Evolutionary conservation across 78 protist genomes (phyloP).

Genomic region (Dictyostelium discoideum): DNA sequence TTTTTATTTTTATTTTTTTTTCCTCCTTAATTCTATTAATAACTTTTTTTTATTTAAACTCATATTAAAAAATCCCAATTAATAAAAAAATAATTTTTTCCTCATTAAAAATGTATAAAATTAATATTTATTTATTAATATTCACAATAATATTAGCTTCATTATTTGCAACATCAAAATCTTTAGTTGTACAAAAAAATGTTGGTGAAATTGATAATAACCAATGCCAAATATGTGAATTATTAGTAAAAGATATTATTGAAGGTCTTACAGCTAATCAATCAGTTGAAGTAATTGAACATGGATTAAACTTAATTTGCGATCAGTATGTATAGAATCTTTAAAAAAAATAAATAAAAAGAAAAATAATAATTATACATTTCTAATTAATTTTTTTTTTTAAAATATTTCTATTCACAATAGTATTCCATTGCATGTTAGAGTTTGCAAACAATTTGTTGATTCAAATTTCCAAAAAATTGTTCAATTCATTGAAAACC

Average conservation of each 20-base stretch:
- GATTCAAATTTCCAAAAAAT: neutral
- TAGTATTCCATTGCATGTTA: neutral
- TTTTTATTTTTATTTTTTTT: neutral
- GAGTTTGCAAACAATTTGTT: neutral
- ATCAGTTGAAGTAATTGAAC: neutral
- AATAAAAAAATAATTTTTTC: neutral
- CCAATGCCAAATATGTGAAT: conserved; percentile 18
- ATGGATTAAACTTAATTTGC: neutral
- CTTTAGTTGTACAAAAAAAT: neutral
- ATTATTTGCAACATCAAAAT: neutral
- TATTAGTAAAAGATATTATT: neutral
- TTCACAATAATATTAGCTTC: neutral
- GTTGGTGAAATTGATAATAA: neutral
- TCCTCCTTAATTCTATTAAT: neutral
- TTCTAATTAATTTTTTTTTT: neutral
- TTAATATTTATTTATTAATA: neutral
- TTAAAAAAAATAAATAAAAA: neutral
- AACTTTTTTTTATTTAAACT: neutral
- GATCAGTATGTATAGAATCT: neutral
- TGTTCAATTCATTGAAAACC: neutral
- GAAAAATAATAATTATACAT: neutral
- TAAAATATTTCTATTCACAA: neutral
- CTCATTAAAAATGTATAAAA: neutral
- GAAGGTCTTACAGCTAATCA: neutral
- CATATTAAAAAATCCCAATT: neutral